A percentile compares a stretch with the other conserved stretches of the same genome.
Conservation (phyloP, 495 filamentous ascomycete species). For the Xylaria longipes region DNA sequence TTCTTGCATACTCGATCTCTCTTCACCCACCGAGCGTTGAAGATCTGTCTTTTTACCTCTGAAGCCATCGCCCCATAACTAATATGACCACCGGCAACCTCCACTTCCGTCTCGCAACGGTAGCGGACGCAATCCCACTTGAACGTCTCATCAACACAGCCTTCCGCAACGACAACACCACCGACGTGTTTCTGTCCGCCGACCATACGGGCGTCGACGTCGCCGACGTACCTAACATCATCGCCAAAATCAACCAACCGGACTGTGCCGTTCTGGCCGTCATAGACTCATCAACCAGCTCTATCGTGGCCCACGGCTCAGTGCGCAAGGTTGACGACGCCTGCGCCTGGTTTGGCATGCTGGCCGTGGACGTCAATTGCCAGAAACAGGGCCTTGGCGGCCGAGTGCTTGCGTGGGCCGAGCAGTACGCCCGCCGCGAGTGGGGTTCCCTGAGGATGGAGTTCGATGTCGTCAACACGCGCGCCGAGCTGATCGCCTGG, state of each 20-base stretch:
- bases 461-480: constrained; percentile 50
- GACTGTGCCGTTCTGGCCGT: constrained; percentile 46
- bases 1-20: not conserved
- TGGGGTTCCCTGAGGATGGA: constrained; percentile 43
- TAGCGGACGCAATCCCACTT: constrained; percentile 38
- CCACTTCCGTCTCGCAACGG: constrained; percentile 41
- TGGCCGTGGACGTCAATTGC: constrained; percentile 47
- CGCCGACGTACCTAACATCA: constrained; percentile 37
- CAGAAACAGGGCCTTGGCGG: constrained; percentile 51
- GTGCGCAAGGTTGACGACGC: constrained; percentile 28
- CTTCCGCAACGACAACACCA: constrained; percentile 37
- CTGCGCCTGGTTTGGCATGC: constrained; percentile 47
- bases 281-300: constrained; percentile 24
- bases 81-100: constrained; percentile 25
- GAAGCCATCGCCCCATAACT: not conserved
- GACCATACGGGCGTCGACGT: constrained; percentile 35
- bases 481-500: constrained; percentile 50
- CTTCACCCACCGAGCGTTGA: not conserved
- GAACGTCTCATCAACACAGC: constrained; percentile 45
- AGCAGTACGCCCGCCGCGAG: constrained; percentile 41
- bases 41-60: not conserved
- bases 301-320: constrained; percentile 46
- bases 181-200: constrained; percentile 27
- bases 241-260: constrained; percentile 50
- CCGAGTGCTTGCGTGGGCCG: constrained; percentile 48